Evolutionary conservation across 352 stramenopile species (phyloP).

Genomic region (Phytopythium helicoides): DNA sequence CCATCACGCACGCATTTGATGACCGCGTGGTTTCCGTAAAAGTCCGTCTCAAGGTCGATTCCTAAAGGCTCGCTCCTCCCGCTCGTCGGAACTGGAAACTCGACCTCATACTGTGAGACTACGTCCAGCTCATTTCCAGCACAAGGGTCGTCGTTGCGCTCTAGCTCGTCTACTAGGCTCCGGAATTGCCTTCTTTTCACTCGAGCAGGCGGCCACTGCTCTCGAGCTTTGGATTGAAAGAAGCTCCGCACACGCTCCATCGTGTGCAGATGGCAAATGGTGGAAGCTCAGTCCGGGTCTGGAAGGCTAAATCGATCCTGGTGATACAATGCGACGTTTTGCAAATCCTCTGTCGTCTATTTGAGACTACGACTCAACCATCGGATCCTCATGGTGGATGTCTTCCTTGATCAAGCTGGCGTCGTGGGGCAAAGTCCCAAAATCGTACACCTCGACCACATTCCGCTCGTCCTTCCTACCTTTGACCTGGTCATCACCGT

Average conservation of each 20-base stretch:
- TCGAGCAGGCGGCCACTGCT: constrained; percentile 11
- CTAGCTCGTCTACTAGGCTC: constrained; percentile 33
- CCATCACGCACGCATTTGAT: constrained; percentile 35
- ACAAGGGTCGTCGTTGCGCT: constrained; percentile 18
- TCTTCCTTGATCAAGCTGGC: too few relatives aligned
- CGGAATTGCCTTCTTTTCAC: constrained; percentile 42
- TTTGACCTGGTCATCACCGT: constrained; percentile 11
- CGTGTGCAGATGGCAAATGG: neutral
- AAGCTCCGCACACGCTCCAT: neutral
- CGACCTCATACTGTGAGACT: constrained; percentile 48
- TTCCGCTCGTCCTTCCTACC: constrained; percentile 13
- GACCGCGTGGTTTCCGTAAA: constrained; percentile 47
- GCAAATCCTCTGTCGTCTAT: too few relatives aligned
- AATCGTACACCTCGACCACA: constrained; percentile 47
- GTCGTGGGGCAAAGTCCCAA: too few relatives aligned
- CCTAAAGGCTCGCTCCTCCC: constrained; percentile 18
- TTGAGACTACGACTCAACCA: too few relatives aligned
- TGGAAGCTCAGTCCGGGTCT: too few relatives aligned
- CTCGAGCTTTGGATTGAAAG: neutral
- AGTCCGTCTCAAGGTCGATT: constrained; percentile 59
- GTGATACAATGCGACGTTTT: too few relatives aligned
- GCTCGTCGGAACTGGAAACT: constrained; percentile 26
- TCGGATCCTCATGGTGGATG: too few relatives aligned
- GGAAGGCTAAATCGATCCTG: too few relatives aligned
- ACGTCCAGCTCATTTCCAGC: constrained; percentile 30